Conservation (phyloP, 2,329 filamentous ascomycete genomes). For the Escovopsis sp. region DNA sequence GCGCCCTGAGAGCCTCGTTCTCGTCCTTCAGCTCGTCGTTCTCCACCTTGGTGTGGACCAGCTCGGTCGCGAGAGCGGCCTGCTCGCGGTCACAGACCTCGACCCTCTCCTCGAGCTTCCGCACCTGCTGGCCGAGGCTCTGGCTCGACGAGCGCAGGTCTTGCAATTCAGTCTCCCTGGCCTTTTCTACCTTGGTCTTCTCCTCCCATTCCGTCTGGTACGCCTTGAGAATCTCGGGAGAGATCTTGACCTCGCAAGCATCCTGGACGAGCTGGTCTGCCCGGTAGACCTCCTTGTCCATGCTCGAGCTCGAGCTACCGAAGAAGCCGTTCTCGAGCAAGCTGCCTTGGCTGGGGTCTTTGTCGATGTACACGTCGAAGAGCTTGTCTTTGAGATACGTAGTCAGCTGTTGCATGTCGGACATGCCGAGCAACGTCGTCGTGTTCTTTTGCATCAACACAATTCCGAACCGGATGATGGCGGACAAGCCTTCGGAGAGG, state of each 20-base stretch:
- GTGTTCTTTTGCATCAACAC: conserved; percentile 95
- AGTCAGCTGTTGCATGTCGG: conserved; percentile 81
- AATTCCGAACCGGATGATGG: conserved; percentile 87
- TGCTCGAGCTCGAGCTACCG: conserved; percentile 72
- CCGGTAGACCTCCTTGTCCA: conserved; percentile 91
- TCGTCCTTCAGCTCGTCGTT: conserved; percentile 81
- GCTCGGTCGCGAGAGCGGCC: conserved; percentile 75
- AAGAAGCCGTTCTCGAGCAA: conserved; percentile 96
- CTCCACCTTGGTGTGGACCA: conserved; percentile 84
- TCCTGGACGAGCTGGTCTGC: conserved; percentile 89
- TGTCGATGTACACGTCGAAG: conserved; percentile 95
- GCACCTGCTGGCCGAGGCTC: conserved; percentile 60
- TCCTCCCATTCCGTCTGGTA: conserved; percentile 91
- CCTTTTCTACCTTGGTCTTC: conserved; percentile 66
- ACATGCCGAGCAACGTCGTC: conserved; percentile 61
- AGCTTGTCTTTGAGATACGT: conserved; percentile 84
- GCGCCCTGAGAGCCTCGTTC: conserved; percentile 74
- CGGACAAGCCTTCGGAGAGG: conserved; percentile 80
- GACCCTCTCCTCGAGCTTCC: conserved; percentile 72
- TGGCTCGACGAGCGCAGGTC: conserved; percentile 52
- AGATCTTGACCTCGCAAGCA: conserved; percentile 76
- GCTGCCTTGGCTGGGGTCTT: conserved; percentile 78
- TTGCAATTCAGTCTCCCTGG: conserved; percentile 70
- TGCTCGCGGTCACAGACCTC: conserved; percentile 85
- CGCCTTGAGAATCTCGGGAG: conserved; percentile 62